Conservation (phyloP, 495 filamentous ascomycete genomes). For the Penicillium herquei region DNA sequence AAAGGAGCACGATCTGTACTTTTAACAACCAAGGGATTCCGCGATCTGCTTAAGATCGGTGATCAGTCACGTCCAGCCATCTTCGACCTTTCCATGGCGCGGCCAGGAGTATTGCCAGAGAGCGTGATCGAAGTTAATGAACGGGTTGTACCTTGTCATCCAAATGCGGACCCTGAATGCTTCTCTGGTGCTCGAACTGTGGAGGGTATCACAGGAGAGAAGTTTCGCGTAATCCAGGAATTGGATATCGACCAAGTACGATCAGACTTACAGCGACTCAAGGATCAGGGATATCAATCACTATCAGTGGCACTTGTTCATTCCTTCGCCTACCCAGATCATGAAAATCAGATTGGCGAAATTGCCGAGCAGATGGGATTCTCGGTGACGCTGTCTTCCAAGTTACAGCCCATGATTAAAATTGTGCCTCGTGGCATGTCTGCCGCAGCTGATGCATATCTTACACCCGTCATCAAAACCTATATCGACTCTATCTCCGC, state of each 20-base stretch:
- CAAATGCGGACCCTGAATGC: slow-evolving; percentile 63
- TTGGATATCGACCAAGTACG: slow-evolving; percentile 37
- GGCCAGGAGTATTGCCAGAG: slow-evolving; percentile 77
- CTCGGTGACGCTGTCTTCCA: slow-evolving; percentile 57
- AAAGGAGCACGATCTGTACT: slow-evolving; percentile 93
- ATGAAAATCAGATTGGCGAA: slow-evolving; percentile 48
- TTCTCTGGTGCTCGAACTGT: slow-evolving; percentile 37
- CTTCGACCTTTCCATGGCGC: slow-evolving; percentile 77
- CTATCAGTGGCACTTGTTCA: slow-evolving; percentile 55
- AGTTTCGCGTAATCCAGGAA: slow-evolving; percentile 48
- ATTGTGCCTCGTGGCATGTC: slow-evolving; percentile 79
- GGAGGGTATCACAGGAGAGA: slow-evolving; percentile 51
- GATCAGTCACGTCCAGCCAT: slow-evolving; percentile 83
- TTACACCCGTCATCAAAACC: slow-evolving; percentile 92
- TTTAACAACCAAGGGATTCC: slow-evolving; percentile 90
- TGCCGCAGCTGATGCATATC: slow-evolving; percentile 91
- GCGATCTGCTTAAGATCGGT: slow-evolving; percentile 84
- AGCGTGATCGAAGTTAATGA: slow-evolving; percentile 77
- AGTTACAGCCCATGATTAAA: slow-evolving; percentile 83
- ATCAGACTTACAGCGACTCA: slow-evolving; percentile 42
- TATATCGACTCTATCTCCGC: slow-evolving; percentile 87
- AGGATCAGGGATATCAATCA: slow-evolving; percentile 47
- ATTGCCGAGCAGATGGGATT: slow-evolving; percentile 50
- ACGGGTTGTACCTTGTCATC: slow-evolving; percentile 55
- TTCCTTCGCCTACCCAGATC: slow-evolving; percentile 54